Percentiles rank a stretch among this genome's conserved stretches.
phyloP scores from a whole-genome alignment of 75 land plant species.

The Selaginella moellendorffii region DNA sequence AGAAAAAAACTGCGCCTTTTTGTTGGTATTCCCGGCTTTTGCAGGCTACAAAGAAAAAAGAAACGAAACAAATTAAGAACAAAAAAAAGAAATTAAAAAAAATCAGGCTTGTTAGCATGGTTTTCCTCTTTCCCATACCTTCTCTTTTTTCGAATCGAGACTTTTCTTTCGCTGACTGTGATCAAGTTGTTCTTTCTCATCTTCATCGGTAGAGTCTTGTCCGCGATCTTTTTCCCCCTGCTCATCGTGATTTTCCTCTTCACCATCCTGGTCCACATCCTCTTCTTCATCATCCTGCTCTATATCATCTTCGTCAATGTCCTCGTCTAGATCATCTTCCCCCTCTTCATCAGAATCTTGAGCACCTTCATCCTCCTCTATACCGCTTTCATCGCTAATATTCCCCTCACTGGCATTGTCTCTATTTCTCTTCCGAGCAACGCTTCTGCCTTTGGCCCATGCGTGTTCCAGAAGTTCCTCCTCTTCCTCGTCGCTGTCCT shows the following conservation, averaged over 20 bases:
- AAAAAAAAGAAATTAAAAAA: not conserved
- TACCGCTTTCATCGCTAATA: slow-evolving; percentile 22
- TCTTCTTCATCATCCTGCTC: slow-evolving; percentile 12
- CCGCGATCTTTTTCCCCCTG: slow-evolving; percentile 11
- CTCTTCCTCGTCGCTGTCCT: not conserved
- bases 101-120: not conserved
- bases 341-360: not conserved
- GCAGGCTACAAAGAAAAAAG: not conserved
- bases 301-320: slow-evolving; percentile 10
- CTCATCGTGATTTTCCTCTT: slow-evolving; percentile 13
- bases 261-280: slow-evolving; percentile 19
- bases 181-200: too few species aligned
- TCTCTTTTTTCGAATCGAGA: not conserved
- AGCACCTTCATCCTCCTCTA: slow-evolving; percentile 24
- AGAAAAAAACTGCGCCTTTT: slow-evolving; percentile 36
- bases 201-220: slow-evolving; percentile 1
- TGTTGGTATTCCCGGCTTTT: slow-evolving; percentile 7
- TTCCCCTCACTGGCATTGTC: not conserved
- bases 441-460: too few species aligned
- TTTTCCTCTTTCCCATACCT: not conserved
- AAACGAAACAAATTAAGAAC: not conserved
- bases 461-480: too few species aligned
- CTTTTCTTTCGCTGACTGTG: not conserved
- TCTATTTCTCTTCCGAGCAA: not conserved
- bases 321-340: too few species aligned